Evolutionary conservation across 352 stramenopile species (phyloP).

Genomic region (Thalassiosira allenii): DNA sequence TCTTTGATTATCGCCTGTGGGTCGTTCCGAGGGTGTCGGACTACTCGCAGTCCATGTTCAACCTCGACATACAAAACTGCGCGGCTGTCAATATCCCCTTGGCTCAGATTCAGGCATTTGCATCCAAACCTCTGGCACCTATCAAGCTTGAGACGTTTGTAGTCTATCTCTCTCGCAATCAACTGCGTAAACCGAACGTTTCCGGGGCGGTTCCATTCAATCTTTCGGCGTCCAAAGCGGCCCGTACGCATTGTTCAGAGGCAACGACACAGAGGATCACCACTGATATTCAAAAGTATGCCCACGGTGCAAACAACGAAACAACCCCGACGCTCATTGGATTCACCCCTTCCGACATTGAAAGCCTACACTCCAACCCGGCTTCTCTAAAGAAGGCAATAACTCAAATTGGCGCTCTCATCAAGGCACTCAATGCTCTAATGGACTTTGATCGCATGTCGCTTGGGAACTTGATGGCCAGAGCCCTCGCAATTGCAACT

Average conservation of each 20-base stretch:
- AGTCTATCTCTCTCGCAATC: conserved; percentile 68
- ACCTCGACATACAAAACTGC: conserved; percentile 83
- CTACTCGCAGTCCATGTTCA: conserved; percentile 82
- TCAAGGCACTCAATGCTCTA: conserved; percentile 83
- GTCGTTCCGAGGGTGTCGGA: conserved; percentile 87
- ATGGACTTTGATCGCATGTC: conserved; percentile 88
- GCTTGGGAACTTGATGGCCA: conserved; percentile 86
- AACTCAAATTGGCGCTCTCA: conserved; percentile 78
- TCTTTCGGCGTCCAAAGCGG: conserved; percentile 88
- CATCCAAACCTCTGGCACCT: conserved; percentile 79
- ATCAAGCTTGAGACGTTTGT: conserved; percentile 87
- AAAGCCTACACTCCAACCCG: conserved; percentile 80
- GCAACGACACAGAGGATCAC: conserved; percentile 92
- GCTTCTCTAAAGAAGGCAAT: conserved; percentile 76
- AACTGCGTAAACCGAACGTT: conserved; percentile 75
- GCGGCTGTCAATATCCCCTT: conserved; percentile 86
- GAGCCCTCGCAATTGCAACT: conserved; percentile 84
- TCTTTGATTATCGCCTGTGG: conserved; percentile 87
- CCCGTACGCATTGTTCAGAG: conserved; percentile 93
- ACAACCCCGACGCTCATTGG: conserved; percentile 83
- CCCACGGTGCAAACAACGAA: conserved; percentile 82
- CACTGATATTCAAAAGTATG: conserved; percentile 92
- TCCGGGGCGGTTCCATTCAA: conserved; percentile 91
- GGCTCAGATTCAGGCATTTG: conserved; percentile 85
- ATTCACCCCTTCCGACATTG: conserved; percentile 82